phyloP scores from a whole-genome alignment of 139 green algal genomes.

The Picochlorum costavermella region DNA sequence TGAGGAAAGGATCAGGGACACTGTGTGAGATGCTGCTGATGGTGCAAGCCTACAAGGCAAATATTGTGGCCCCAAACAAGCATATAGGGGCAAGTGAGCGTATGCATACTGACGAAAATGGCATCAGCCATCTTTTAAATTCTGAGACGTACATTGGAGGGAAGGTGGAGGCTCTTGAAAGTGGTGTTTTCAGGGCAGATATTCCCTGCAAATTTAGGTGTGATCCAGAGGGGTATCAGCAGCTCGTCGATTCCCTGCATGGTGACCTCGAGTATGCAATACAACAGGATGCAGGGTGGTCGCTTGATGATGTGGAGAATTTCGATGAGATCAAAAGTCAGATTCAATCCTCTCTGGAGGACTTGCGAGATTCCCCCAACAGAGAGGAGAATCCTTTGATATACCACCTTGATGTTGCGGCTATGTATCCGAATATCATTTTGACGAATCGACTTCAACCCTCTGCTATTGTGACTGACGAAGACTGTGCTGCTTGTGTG shows the following conservation, averaged over 20 bases:
- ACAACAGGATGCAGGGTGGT: conserved; percentile 36
- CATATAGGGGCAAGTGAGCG: conserved; percentile 55
- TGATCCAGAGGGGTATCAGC: conserved; percentile 67
- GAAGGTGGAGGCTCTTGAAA: conserved; percentile 79
- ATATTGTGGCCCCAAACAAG: conserved; percentile 96
- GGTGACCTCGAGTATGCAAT: conserved; percentile 82
- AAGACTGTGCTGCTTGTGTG: conserved; percentile 90
- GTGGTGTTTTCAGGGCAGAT: conserved; percentile 88
- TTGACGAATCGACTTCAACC: conserved; percentile 90
- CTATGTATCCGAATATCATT: conserved; percentile 99
- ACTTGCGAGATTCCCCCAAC: conserved; percentile 67
- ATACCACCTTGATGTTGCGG: conserved; percentile 96
- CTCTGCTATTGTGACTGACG: conserved; percentile 71
- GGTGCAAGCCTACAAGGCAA: conserved; percentile 67
- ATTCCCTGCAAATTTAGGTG: conserved; percentile 79
- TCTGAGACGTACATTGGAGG: conserved; percentile 98
- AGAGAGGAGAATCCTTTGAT: conserved; percentile 84
- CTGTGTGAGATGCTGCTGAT: conserved; percentile 98
- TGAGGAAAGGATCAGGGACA: conserved; percentile 91
- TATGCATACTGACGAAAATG: conserved; percentile 42
- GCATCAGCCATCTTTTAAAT: conserved; percentile 69
- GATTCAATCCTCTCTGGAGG: conserved; percentile 57
- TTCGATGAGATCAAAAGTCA: conserved; percentile 50
- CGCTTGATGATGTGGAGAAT: conserved; percentile 54
- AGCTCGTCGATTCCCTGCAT: conserved; percentile 85